Base-by-base conservation (phyloP, 345 rosid genomes). In the Aquilaria yunnanensis region DNA sequence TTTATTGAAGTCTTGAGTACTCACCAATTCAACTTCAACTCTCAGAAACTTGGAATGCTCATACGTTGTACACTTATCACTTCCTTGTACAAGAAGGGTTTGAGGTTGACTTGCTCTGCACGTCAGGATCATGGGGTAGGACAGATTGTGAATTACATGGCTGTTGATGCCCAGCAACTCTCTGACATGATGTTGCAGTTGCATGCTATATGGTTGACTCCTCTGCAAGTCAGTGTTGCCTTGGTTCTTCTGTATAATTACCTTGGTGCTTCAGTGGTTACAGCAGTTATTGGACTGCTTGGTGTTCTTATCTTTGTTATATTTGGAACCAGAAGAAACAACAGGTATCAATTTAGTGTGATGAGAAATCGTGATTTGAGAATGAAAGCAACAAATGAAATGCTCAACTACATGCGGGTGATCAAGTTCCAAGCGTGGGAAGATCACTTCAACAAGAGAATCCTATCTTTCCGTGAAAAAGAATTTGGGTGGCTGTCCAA, bases 381-480 rank as follows among this genome's bases (percentile, higher is more conserved):
- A 62, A 93, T 93, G 97, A 90, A 93, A 74, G 96, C 96, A 7
- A 88, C 88, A 1, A 93, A 93, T 52, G 97, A 93, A 73, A 88
- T 93, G 96, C 90, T 93, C 2, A 93, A 83, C 32, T 83, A 86
- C 59, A 86, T 93, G 94, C 80, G 97, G 5, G 96, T 93, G 73
- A 93, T 93, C 60, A 93, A 90, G 76, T 90, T 93, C 74, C 98
- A 93, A 60, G 94, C 97, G 12, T 93, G 98, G 97, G 97, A 93
- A 73, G 81, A 84, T 30, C 97, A 93, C 74, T 93, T 90, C 81
- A 84, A 86, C 59, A 79, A 83, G 72, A 84, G 88, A 83, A 90
- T 93, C 61, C 81, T 74, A 5, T 63, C 71, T 3, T 88, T 86
- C 64, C 83, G 98, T 5, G 89, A 90, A 9, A 71, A 73, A 10